Evolutionary conservation across 495 filamentous ascomycete species (phyloP).

Genomic region (Tuber indicum): DNA sequence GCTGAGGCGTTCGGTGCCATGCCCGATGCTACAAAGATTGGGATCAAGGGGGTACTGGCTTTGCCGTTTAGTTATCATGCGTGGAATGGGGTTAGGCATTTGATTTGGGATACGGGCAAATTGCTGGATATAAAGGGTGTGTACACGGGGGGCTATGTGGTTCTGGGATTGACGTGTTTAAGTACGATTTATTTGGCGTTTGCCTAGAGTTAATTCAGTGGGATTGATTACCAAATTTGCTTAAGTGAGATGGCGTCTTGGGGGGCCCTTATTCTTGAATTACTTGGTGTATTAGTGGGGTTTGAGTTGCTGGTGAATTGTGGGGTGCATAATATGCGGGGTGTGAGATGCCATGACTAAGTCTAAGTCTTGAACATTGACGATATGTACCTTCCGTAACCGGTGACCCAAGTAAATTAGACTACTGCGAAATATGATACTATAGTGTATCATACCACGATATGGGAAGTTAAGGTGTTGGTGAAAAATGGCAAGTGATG

Average conservation of each 20-base stretch:
- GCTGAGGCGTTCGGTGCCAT: conserved; percentile 70
- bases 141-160: conserved; percentile 64
- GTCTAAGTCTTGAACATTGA: not conserved
- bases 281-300: not conserved
- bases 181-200: conserved; percentile 49
- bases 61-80: conserved; percentile 83
- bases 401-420: not conserved
- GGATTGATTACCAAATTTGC: not conserved
- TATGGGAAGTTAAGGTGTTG: not conserved
- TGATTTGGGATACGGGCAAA: conserved; percentile 72
- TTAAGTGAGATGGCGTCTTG: not conserved
- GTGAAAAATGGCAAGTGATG: not conserved
- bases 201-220: conserved; percentile 10
- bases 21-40: conserved; percentile 60
- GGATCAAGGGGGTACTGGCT: conserved; percentile 65
- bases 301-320: not conserved
- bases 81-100: conserved; percentile 82
- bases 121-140: conserved; percentile 65
- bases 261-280: not conserved
- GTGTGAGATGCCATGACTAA: not conserved
- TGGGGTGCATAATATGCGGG: not conserved
- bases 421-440: not conserved
- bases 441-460: not conserved
- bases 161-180: conserved; percentile 61
- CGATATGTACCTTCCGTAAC: not conserved